Base-by-base conservation (phyloP, 1,139 yeast genomes). In the Nakaseomyces kungkrabaensis region DNA sequence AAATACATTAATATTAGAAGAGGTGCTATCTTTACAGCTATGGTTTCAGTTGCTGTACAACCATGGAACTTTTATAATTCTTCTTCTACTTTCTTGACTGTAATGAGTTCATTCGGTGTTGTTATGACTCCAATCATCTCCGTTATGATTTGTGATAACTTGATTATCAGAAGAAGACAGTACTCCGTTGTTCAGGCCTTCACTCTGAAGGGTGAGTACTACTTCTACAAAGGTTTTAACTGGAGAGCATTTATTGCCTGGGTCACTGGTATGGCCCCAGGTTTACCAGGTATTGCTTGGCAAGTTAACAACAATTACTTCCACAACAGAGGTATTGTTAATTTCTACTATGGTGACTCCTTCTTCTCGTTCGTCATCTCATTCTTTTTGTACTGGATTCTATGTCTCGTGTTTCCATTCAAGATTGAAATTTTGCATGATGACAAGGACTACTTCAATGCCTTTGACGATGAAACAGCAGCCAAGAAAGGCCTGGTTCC, bases 51-150 rank as follows among this genome's bases (percentile, higher is more conserved):
- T 66, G 72, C 74, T 38, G 63, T 71, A 50, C 76, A 72, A 54
- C 79, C 79, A 22, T 76, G 79, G 79, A 68, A 69, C 47, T 72
- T 75, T 51, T 72, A 72, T 54, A 72, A 72, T 53, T 64, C 71
- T 22, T 69, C 76, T 1, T 66, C 75, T 5, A 65, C 72, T 8
- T 74, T 76, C 56, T 61, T 73, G 46, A 70, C 73, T 5, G 76
- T 74, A 29, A 65, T 74, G 63, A 67, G 74, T 49, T 70, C 77
- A 1, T 63, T 70, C 58, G 72, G 75, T 52, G 72, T 71, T 48
- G 71, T 72, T 46, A 68, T 72, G 57, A 72, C 73, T 26, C 78
- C 77, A 46, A 68, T 72, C 54, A 71, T 71, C 48, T 68, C 72
- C 4, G 70, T 71, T 45, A 68, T 70, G 68, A 66, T 70, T 37